Conservation (phyloP, 352 stramenopile species). For the Globisporangium ultimum region DNA sequence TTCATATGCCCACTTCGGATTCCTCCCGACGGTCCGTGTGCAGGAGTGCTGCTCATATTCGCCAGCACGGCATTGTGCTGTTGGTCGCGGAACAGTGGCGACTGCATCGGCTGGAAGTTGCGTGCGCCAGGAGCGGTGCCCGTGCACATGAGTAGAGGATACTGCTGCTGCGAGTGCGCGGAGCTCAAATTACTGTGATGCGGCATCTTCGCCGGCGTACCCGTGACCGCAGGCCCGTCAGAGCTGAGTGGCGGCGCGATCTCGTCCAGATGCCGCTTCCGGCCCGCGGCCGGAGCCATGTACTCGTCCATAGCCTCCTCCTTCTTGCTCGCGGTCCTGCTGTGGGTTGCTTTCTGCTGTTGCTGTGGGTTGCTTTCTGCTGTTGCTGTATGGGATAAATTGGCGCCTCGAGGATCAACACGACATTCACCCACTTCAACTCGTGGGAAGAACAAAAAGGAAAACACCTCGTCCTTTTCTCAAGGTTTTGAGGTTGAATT, state of each 20-base stretch:
- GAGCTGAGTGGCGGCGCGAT: constrained; percentile 8
- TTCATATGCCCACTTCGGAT: neutral
- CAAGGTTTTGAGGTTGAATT: neutral
- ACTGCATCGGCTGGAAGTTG: constrained; percentile 4
- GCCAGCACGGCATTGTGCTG: constrained; percentile 1
- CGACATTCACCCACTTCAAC: neutral
- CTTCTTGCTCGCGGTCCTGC: neutral
- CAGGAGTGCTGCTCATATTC: constrained; percentile 2
- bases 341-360: neutral
- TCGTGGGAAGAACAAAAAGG: neutral
- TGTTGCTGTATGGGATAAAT: neutral
- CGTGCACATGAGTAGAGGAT: neutral
- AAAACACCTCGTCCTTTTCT: neutral
- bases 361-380: neutral
- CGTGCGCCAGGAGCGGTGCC: no score
- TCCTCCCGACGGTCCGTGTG: neutral
- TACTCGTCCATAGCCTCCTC: constrained; percentile 5
- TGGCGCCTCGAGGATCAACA: neutral
- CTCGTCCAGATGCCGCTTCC: constrained; percentile 15
- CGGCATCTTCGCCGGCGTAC: neutral
- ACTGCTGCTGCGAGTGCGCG: constrained; percentile 4
- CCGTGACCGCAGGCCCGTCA: neutral
- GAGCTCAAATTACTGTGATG: constrained; percentile 4
- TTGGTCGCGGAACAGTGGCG: neutral
- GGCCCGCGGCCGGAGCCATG: constrained; percentile 1